Percentiles rank a stretch among this genome's conserved stretches.
These are phyloP conservation scores for Plasmodium vivax DNA, from an alignment of 169 alveolate species.

Conservation along the genomic window DNA sequence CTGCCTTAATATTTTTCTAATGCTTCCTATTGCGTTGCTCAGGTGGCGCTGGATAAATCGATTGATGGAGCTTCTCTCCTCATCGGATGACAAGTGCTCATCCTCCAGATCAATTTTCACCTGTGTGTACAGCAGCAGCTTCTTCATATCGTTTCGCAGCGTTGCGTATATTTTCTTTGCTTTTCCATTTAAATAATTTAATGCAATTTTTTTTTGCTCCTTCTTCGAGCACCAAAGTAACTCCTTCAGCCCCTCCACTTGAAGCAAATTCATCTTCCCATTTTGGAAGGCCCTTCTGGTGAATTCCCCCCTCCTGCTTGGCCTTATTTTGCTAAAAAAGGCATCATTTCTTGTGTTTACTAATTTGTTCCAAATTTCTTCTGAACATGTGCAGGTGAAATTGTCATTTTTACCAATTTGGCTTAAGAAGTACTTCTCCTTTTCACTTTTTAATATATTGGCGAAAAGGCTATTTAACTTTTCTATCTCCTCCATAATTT, in stretches of 20 bases:
- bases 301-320: constrained; percentile 83
- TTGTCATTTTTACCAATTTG: constrained; percentile 10
- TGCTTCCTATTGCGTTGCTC: not conserved
- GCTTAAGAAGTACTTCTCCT: constrained; percentile 5
- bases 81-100: constrained; percentile 1
- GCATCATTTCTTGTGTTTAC: not conserved
- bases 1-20: constrained; percentile 37
- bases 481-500: constrained; percentile 65
- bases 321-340: constrained; percentile 68
- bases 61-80: constrained; percentile 1
- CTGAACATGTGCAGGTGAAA: not conserved
- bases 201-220: constrained; percentile 38
- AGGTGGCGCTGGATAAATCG: not conserved
- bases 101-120: constrained; percentile 50
- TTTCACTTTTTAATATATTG: constrained; percentile 35
- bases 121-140: constrained; percentile 21
- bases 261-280: constrained; percentile 78
- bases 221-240: constrained; percentile 25
- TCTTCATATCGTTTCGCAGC: not conserved
- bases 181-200: constrained; percentile 48
- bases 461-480: constrained; percentile 8
- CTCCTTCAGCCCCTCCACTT: constrained; percentile 70
- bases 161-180: constrained; percentile 21
- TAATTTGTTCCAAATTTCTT: not conserved
- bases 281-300: constrained; percentile 83